Evolutionary conservation across 192 early-diverging fungal species (phyloP), one percentile per base, ranked within the genome.

Genomic region (Geranomyces variabilis): DNA sequence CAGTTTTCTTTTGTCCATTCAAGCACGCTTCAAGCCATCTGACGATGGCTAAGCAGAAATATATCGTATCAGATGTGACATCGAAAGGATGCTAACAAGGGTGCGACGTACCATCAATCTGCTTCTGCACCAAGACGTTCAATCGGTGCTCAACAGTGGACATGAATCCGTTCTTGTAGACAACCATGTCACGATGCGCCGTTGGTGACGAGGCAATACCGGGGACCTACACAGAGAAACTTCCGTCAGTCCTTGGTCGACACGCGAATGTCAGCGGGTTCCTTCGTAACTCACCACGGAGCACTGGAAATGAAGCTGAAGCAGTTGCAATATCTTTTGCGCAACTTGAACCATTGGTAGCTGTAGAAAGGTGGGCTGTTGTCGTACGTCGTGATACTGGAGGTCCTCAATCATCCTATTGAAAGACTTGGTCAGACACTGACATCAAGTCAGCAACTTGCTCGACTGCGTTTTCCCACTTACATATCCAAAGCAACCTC

Each of bases 111-210:
- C 90, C 84, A 66, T 90, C 88, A 34, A 93, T 85, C 60, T 88
- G 83, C 72, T 84, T 89, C 58, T 90, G 90, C 7, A 92, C 77
- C 24, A 95, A 82, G 1, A 81, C 72, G 75, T 98, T 98, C 13
- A 94, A 81, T 71, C 89, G 90, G 36, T 80, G 71, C 77, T 99
- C 96, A 1, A 97, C 76, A 1, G 81, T 81, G 51, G 88, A 80
- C 86, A 97, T 93, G 66, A 96, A 88, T 63, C 87, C 89, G 79
- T 98, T 99, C 77, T 98, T 98, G 26, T 85, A 82, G 9, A 87
- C 79, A 7, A 96, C 91, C 22, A 90, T 88, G 36, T 98, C 94
- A 31, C 95, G 87, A 71, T 98, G 94, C 0, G 91, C 80, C 9
- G 89, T 86, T 2, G 91, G 91, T 2, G 91, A 89, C 15, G 82